These are phyloP conservation scores for Boletus chippewaensis DNA, from an alignment of 1,284 basidiomycete species.

Conservation along the genomic window DNA sequence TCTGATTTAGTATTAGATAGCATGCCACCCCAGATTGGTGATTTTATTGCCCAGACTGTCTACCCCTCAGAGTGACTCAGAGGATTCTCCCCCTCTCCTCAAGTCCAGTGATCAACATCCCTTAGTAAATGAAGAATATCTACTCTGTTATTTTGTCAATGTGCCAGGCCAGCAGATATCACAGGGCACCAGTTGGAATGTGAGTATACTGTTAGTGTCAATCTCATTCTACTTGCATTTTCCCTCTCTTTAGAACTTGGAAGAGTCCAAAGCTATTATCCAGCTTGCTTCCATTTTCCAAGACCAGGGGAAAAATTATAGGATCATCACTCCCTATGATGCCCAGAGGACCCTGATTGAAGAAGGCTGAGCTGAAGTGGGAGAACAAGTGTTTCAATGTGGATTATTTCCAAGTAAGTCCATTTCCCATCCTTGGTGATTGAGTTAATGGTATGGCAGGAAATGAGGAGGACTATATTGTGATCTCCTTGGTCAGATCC, in stretches of 20 bases:
- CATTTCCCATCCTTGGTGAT: slow-evolving; percentile 4
- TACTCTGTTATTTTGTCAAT: slow-evolving; percentile 51
- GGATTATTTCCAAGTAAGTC: slow-evolving; percentile 56
- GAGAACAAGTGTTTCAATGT: slow-evolving; percentile 58
- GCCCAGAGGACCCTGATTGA: slow-evolving; percentile 52
- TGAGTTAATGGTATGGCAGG: slow-evolving; percentile 32
- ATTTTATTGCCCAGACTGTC: slow-evolving; percentile 57
- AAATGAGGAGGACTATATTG: slow-evolving; percentile 56
- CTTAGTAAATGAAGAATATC: slow-evolving; percentile 31
- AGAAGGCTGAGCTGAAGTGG: slow-evolving; percentile 41
- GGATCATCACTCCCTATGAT: slow-evolving; percentile 67
- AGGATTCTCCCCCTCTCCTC: slow-evolving; percentile 29
- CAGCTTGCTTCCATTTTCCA: slow-evolving; percentile 44
- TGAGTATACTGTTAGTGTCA: slow-evolving; percentile 23
- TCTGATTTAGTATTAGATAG: slow-evolving; percentile 43
- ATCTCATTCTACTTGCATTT: neutral
- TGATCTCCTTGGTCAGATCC: slow-evolving; percentile 60
- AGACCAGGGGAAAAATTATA: slow-evolving; percentile 39
- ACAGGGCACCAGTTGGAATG: slow-evolving; percentile 41
- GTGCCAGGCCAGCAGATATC: slow-evolving; percentile 36
- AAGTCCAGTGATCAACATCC: slow-evolving; percentile 44
- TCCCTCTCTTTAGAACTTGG: slow-evolving; percentile 38
- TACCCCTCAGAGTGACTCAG: slow-evolving; percentile 39
- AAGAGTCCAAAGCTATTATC: slow-evolving; percentile 43
- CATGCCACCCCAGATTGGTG: slow-evolving; percentile 72